These are phyloP conservation scores for Micractinium sp. DNA, from an alignment of 139 green algal genomes.

Conservation along the genomic window DNA sequence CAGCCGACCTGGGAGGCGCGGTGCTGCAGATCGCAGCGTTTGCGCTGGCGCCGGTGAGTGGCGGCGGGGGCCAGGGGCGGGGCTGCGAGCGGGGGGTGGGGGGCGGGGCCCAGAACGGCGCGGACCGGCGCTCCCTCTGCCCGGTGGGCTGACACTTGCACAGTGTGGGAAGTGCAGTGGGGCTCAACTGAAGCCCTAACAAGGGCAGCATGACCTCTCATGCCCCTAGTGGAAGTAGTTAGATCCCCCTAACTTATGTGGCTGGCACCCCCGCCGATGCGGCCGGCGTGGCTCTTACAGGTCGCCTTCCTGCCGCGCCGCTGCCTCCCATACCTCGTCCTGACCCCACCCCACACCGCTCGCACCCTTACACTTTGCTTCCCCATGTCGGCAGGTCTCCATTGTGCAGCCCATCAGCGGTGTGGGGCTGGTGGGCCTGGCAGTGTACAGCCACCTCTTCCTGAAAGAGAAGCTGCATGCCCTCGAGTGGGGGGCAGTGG, in stretches of 20 bases:
- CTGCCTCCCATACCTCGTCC: too few relatives aligned
- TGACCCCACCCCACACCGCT: background rate
- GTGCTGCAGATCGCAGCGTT: constrained; percentile 88
- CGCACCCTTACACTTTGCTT: background rate
- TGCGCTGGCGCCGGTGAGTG: constrained; percentile 74
- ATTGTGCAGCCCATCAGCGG: constrained; percentile 89
- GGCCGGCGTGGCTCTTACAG: too few relatives aligned
- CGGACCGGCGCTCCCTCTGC: too few relatives aligned
- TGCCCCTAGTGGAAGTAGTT: too few relatives aligned
- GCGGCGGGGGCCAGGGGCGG: constrained; percentile 59
- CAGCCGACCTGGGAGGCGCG: constrained; percentile 76
- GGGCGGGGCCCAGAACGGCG: background rate
- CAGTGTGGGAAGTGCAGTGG: too few relatives aligned
- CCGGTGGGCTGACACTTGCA: too few relatives aligned
- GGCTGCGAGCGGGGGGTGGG: constrained; percentile 49
- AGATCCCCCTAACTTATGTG: too few relatives aligned
- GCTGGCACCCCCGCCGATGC: too few relatives aligned
- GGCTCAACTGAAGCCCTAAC: too few relatives aligned
- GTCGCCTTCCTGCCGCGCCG: too few relatives aligned
- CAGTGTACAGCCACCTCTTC: constrained; percentile 89
- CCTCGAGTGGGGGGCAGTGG: constrained; percentile 72
- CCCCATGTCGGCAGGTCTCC: constrained; percentile 66
- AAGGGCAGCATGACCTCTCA: too few relatives aligned
- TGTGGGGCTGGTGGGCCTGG: constrained; percentile 82
- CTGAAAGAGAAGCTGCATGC: constrained; percentile 70